Conservation (phyloP, 331 rosid genomes). For the Malus hybrid region DNA sequence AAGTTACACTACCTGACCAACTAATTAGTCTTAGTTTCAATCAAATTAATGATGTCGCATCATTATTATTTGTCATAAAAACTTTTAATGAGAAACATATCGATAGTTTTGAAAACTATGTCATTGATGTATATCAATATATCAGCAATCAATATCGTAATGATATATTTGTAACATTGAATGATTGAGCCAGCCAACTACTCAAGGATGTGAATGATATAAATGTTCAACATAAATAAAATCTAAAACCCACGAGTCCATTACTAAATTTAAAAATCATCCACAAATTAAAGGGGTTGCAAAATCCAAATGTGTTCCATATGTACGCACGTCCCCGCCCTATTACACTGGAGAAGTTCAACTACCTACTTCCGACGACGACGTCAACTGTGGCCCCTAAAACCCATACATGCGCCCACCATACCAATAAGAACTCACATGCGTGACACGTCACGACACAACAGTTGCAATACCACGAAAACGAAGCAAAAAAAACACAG, state of each 20-base stretch:
- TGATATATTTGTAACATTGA: too few relatives aligned
- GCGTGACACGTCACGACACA: neutral
- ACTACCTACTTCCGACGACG: neutral
- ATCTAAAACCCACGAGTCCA: neutral
- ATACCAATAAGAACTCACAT: neutral
- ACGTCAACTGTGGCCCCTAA: neutral
- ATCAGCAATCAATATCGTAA: too few relatives aligned
- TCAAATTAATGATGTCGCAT: too few relatives aligned
- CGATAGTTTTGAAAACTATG: neutral
- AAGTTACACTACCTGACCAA: neutral
- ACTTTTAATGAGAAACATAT: neutral
- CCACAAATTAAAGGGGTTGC: neutral
- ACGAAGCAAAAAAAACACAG: neutral
- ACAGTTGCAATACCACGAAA: neutral
- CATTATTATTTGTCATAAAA: neutral
- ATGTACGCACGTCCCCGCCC: neutral
- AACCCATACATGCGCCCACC: neutral
- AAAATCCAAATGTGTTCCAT: neutral
- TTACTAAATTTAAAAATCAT: neutral
- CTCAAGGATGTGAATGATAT: too few relatives aligned
- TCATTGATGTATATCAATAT: too few relatives aligned
- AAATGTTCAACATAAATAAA: neutral
- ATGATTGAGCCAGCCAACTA: neutral
- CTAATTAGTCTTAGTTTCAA: too few relatives aligned
- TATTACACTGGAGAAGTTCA: neutral